Evolutionary conservation across 306 rosid genomes (phyloP).

Genomic region (Quercus gilva): DNA sequence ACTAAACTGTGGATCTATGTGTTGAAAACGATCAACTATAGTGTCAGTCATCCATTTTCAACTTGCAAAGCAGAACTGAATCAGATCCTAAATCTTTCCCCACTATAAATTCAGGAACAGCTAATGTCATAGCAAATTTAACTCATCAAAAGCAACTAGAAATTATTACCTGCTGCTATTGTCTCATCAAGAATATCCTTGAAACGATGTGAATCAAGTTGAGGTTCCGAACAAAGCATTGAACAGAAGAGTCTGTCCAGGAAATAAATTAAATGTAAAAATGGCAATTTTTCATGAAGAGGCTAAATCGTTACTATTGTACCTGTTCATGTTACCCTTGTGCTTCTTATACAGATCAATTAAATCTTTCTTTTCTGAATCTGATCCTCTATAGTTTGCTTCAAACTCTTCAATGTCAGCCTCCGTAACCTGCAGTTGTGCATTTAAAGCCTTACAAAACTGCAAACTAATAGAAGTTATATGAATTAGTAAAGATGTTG

Average conservation of each 20-base stretch:
- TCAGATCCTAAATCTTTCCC: not conserved
- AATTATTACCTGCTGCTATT: constrained; percentile 61
- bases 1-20: not conserved
- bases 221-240: constrained; percentile 92
- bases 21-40: not conserved
- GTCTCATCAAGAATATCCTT: constrained; percentile 77
- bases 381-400: constrained; percentile 82
- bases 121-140: not conserved
- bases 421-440: constrained; percentile 62
- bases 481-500: constrained; percentile 1
- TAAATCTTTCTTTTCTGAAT: constrained; percentile 77
- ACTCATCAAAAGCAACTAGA: constrained; percentile 10
- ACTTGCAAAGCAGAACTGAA: constrained; percentile 2
- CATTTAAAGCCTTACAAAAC: not conserved
- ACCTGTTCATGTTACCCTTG: constrained; percentile 90
- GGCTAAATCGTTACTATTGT: constrained; percentile 10
- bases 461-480: not conserved
- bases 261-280: constrained; percentile 18
- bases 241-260: constrained; percentile 80
- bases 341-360: constrained; percentile 56
- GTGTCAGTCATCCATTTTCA: not conserved
- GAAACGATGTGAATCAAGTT: constrained; percentile 81
- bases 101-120: constrained; percentile 7
- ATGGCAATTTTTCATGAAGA: constrained; percentile 10
- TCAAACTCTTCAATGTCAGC: constrained; percentile 87